A percentile compares a stretch with the other conserved stretches of the same genome.
Evolutionary conservation across 768 basidiomycete species (phyloP).

Genomic region (Tylopilus cervinicoccineus): DNA sequence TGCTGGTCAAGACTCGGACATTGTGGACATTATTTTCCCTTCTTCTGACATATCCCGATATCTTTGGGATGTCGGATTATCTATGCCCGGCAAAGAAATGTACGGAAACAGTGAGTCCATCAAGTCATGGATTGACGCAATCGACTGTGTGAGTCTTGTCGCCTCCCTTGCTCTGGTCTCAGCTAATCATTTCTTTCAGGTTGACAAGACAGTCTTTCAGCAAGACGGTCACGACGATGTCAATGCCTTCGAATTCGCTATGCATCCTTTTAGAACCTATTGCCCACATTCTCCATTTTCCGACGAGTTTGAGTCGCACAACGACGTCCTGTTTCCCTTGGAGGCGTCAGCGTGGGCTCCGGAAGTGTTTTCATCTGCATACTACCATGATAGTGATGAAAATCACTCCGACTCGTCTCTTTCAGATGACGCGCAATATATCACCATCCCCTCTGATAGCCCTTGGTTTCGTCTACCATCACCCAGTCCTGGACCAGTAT

Average conservation of each 20-base stretch:
- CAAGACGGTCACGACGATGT: background rate
- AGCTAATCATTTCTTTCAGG: conserved; percentile 11
- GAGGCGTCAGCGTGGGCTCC: conserved; percentile 20
- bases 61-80: conserved; percentile 5
- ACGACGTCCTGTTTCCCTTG: conserved; percentile 14
- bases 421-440: conserved; percentile 34
- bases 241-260: conserved; percentile 13
- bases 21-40: conserved; percentile 12
- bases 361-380: conserved; percentile 9
- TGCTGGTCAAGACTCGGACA: conserved; percentile 28
- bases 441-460: conserved; percentile 37
- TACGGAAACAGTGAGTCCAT: conserved; percentile 24
- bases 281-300: conserved; percentile 18
- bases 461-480: conserved; percentile 36
- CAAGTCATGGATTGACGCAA: conserved; percentile 26
- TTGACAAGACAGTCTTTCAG: conserved; percentile 7
- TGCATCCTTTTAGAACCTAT: conserved; percentile 16
- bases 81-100: conserved; percentile 13
- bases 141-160: conserved; percentile 19
- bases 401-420: conserved; percentile 14
- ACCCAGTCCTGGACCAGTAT: conserved; percentile 23
- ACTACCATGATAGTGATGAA: conserved; percentile 20
- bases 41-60: conserved; percentile 6
- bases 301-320: conserved; percentile 21
- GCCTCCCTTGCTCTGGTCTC: background rate